Evolutionary conservation across 2,329 filamentous ascomycete species (phyloP).

Genomic region (Ilyonectria robusta): DNA sequence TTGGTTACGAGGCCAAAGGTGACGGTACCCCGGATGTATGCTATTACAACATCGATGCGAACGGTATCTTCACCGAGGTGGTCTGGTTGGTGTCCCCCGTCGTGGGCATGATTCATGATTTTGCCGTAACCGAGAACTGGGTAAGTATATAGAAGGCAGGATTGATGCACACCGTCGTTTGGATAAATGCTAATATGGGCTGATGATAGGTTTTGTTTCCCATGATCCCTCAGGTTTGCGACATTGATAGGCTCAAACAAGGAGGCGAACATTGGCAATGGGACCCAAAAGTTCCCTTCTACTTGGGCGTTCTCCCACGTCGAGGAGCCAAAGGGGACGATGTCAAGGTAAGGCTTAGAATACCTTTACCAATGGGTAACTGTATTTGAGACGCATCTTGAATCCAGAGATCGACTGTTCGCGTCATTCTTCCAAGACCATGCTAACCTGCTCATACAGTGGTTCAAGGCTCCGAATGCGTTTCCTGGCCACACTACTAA

Average conservation of each 20-base stretch:
- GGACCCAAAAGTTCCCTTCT: conserved; percentile 7
- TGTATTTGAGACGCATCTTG: no score
- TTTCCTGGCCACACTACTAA: conserved; percentile 26
- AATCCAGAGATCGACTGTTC: not conserved
- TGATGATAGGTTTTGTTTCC: conserved; percentile 9
- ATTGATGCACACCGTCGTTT: not conserved
- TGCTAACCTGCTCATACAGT: not conserved
- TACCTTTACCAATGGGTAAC: no score
- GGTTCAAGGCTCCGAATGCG: conserved; percentile 23
- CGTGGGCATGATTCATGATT: conserved; percentile 20
- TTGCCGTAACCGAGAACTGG: conserved; percentile 23
- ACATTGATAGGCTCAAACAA: conserved; percentile 13
- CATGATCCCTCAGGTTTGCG: conserved; percentile 17
- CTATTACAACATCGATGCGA: conserved; percentile 3
- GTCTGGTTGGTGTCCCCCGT: conserved; percentile 12
- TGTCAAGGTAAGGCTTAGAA: conserved; percentile 4
- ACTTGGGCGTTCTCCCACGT: conserved; percentile 11
- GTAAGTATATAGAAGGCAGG: not conserved
- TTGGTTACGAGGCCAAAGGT: conserved; percentile 3
- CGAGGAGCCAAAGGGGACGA: conserved; percentile 11
- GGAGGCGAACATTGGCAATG: conserved; percentile 17
- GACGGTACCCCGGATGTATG: conserved; percentile 7
- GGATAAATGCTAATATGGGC: not conserved
- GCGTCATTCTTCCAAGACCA: not conserved
- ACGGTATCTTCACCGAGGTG: conserved; percentile 2